Evolutionary conservation across 2,329 filamentous ascomycete genomes (phyloP).

Genomic region (Clonostachys chloroleuca): DNA sequence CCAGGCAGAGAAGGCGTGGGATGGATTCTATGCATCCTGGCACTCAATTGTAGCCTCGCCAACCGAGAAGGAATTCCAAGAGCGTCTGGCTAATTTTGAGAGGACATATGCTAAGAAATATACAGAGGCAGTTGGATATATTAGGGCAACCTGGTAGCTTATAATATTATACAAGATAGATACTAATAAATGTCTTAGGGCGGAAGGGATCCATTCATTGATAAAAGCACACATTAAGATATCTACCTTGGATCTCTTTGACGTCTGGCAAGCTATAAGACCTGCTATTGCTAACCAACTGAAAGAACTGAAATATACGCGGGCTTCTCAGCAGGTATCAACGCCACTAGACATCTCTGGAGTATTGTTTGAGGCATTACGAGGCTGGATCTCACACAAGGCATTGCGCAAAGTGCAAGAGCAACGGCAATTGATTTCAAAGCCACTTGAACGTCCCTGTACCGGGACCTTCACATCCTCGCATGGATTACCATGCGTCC

Average conservation of each 20-base stretch:
- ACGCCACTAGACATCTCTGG: conserved; percentile 7
- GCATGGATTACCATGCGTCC: conserved; percentile 7
- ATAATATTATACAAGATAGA: neutral
- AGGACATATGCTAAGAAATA: conserved; percentile 6
- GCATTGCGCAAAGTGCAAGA: conserved; percentile 7
- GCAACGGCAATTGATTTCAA: conserved; percentile 5
- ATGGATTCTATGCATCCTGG: conserved; percentile 10
- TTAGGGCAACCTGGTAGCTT: conserved; percentile 4
- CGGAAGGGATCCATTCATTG: conserved; percentile 8
- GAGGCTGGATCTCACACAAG: conserved; percentile 8
- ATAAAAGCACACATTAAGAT: conserved; percentile 9
- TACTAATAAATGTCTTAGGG: neutral
- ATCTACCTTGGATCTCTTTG: conserved; percentile 9
- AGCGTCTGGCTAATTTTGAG: conserved; percentile 7
- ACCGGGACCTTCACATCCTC: conserved; percentile 6
- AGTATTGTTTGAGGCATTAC: conserved; percentile 5
- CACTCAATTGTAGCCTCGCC: conserved; percentile 8
- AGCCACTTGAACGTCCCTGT: no score
- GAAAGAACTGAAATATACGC: conserved; percentile 6
- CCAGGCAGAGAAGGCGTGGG: conserved; percentile 2
- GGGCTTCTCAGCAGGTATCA: conserved; percentile 6
- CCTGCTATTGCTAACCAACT: conserved; percentile 8
- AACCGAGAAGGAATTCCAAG: conserved; percentile 6
- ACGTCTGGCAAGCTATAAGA: conserved; percentile 9
- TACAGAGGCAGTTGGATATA: conserved; percentile 9